Base-by-base conservation (phyloP, 768 basidiomycete genomes). In the Suillus subalutaceus region DNA sequence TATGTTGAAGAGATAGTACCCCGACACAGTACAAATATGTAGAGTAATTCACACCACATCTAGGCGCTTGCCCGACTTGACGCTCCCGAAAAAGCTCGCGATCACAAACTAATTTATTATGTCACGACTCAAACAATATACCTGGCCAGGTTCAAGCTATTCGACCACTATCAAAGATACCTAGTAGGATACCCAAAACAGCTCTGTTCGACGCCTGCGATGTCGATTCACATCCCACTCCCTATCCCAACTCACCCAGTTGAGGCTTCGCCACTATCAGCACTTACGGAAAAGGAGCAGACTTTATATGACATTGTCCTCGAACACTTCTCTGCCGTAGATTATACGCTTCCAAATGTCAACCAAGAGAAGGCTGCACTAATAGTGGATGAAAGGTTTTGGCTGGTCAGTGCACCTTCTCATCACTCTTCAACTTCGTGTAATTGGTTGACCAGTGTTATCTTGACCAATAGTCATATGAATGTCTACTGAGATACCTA, bases 401-500 rank as follows among this genome's bases (percentile, higher is more conserved):
- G 92, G 91, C 80, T 94, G 70, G 85, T 86, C 64, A 58, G 85
- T 82, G 35, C 26, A 26, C 38, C 35, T 55, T 52, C 40, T 38
- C 35, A 18, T 43, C 62, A 37, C 52, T 15, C 23, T 8, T 7
- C 53, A 18, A 10, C 35, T 38, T 40, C 2, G 2, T 15, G 50
- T 32, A 56, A 12, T 20, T 53, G 26, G 23, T 38, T 59, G 16
- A 59, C 43, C 79, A 35, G 57, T 20, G 15, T 23, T 40, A 26
- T 26, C 26, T 26, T 26, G 26, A 16, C 16, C 8, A 20, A 52
- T 67, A 77, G 77, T 90, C 90, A 3, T 83, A 84, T 71, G 93
- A 94, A 68, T 92, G 91, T 75, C 75, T 94, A 48, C 80, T 91
- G 52, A 83, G 93, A 83, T 94, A 89, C 75, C 77, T 93, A 44